Base-by-base conservation (phyloP, 306 rosid species). In the Canavalia ensiformis region DNA sequence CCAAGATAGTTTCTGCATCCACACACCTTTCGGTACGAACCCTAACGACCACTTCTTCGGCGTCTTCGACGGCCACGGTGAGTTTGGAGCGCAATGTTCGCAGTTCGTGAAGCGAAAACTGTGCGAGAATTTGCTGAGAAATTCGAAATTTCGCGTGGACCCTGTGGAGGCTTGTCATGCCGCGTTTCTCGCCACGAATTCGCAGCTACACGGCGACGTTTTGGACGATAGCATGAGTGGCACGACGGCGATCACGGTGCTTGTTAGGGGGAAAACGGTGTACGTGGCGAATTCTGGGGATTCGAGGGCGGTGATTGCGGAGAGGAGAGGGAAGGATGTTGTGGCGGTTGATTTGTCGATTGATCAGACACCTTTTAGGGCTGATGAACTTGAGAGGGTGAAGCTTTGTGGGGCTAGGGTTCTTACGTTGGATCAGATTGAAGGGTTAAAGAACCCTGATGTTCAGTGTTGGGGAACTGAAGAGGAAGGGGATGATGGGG, bases 211-310 rank as follows among this genome's bases (percentile, higher is more conserved):
- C 56, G 89, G 56, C 4, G 99, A 90, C 72, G 51, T 8, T 84
- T 84, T 92, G 87, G 99, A 96, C 75, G 99, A 96, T 58, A 89
- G 89, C 71, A 96, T 96, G 99, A 96, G 99, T 81, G 99, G 99
- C 0, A 96, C 99, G 2, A 96, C 98, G 3, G 97, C 98, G 7
- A 90, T 90, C 78, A 93, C 98, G 0, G 92, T 92, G 49, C 72
- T 96, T 77, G 98, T 93, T 64, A 78, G 98, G 31, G 99, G 98
- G 34, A 90, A 82, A 81, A 93, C 97, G 25, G 77, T 96, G 29
- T 89, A 88, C 39, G 91, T 93, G 34, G 96, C 98, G 6, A 96
- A 96, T 96, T 93, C 94, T 0, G 99, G 99, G 9, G 99, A 96
- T 71, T 96, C 99, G 2, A 93, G 99, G 81, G 99, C 98, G 8